Evolutionary conservation across 441 rosid species (phyloP).

Genomic region (Erodium texanum): DNA sequence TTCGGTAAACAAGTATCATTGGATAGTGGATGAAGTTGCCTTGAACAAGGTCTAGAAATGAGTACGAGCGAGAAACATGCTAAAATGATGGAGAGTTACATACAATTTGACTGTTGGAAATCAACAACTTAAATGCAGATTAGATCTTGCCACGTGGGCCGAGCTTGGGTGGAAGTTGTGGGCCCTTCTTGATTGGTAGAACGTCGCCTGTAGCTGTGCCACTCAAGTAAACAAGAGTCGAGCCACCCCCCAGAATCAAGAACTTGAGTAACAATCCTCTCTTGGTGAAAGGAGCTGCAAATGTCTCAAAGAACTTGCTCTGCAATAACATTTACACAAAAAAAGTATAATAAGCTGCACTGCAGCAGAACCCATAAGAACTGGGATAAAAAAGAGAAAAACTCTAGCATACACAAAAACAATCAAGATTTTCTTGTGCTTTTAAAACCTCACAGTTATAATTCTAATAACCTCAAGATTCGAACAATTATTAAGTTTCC

Average conservation of each 20-base stretch:
- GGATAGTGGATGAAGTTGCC: conserved; percentile 14
- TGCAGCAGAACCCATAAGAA: not conserved
- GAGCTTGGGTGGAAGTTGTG: conserved; percentile 76
- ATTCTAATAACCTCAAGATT: no score
- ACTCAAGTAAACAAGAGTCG: conserved; percentile 60
- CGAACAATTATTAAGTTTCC: no score
- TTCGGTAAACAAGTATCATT: conserved; percentile 7
- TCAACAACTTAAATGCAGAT: conserved; percentile 17
- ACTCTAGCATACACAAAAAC: not conserved
- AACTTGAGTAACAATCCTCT: conserved; percentile 91
- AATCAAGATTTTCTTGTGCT: not conserved
- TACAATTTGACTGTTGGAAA: conserved; percentile 12
- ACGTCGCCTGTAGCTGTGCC: conserved; percentile 62
- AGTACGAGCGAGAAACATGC: conserved; percentile 15
- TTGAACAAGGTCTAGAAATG: conserved; percentile 17
- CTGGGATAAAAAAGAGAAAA: not conserved
- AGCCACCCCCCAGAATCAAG: conserved; percentile 81
- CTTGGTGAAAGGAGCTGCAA: conserved; percentile 89
- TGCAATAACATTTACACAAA: conserved; percentile 25
- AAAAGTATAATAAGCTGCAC: not conserved
- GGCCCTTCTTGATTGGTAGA: conserved; percentile 84
- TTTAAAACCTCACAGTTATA: not conserved
- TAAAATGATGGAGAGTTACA: conserved; percentile 20
- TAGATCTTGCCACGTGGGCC: conserved; percentile 90
- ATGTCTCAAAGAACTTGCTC: conserved; percentile 99